A percentile compares a stretch with the other conserved stretches of the same genome.
Conservation (phyloP, 192 early-diverging fungal genomes). For the Diversispora eburnea region DNA sequence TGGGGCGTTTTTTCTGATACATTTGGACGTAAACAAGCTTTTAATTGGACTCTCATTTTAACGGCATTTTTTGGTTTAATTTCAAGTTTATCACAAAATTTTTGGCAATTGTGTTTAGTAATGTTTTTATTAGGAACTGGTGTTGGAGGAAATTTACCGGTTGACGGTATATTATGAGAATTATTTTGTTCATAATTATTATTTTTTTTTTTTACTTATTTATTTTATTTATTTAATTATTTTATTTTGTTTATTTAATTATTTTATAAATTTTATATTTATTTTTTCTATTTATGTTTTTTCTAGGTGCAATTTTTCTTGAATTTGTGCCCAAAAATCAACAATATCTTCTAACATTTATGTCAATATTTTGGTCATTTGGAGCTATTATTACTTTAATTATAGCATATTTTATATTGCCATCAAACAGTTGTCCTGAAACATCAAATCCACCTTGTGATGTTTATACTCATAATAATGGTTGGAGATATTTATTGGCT, state of each 20-base stretch:
- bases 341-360: conserved; percentile 76
- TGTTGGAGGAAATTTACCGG: conserved; percentile 64
- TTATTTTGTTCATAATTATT: background rate
- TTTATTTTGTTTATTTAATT: background rate
- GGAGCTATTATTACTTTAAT: conserved; percentile 71
- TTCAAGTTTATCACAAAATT: conserved; percentile 64
- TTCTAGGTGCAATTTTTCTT: conserved; percentile 73
- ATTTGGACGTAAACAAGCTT: conserved; percentile 71
- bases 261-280: background rate
- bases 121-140: conserved; percentile 73
- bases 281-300: background rate
- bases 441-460: conserved; percentile 37
- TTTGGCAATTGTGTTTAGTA: conserved; percentile 57
- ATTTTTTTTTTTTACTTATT: background rate
- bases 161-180: conserved; percentile 44
- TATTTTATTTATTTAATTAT: background rate
- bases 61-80: conserved; percentile 67
- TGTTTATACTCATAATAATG: conserved; percentile 60
- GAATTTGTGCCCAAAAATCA: conserved; percentile 79
- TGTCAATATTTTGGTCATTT: conserved; percentile 81
- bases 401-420: conserved; percentile 62
- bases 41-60: conserved; percentile 70
- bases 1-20: conserved; percentile 77
- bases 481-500: conserved; percentile 77
- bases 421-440: conserved; percentile 64